A percentile compares a stretch with the other conserved stretches of the same genome.
These are phyloP conservation scores for Bathelium albidoporum DNA, from an alignment of 495 filamentous ascomycete species.

Conservation along the genomic window DNA sequence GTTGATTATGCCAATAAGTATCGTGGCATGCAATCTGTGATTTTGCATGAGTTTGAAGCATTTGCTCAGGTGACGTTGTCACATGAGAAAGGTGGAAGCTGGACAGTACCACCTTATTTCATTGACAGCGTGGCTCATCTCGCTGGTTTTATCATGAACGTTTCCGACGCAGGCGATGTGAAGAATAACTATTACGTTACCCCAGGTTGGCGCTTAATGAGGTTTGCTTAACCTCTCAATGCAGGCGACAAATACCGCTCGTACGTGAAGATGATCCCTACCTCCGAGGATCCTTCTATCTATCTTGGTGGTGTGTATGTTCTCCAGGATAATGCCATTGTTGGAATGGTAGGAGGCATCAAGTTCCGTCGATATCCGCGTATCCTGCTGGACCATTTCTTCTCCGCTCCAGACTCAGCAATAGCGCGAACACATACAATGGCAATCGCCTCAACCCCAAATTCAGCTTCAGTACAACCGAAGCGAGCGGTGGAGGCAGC, in stretches of 20 bases:
- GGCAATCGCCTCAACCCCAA: background rate
- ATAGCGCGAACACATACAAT: background rate
- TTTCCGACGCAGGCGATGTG: slow-evolving; percentile 3
- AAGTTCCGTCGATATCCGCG: slow-evolving; percentile 30
- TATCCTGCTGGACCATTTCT: slow-evolving; percentile 30
- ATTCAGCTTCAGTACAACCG: background rate
- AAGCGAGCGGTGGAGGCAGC: background rate
- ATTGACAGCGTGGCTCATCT: slow-evolving; percentile 14
- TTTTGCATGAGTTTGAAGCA: slow-evolving; percentile 67
- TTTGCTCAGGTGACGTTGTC: slow-evolving; percentile 45
- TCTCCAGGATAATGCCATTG: slow-evolving; percentile 31
- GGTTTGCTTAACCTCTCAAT: slow-evolving; percentile 22
- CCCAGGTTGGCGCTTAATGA: slow-evolving; percentile 28
- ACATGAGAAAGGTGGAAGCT: background rate
- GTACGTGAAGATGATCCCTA: slow-evolving; percentile 35
- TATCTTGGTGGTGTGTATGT: slow-evolving; percentile 35
- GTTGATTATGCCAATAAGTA: slow-evolving; percentile 62
- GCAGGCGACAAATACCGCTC: slow-evolving; percentile 26
- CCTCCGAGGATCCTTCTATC: slow-evolving; percentile 17
- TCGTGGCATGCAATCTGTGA: slow-evolving; percentile 64
- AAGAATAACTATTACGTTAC: slow-evolving; percentile 29
- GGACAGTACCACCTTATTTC: background rate
- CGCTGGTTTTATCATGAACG: slow-evolving; percentile 14
- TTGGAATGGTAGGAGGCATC: slow-evolving; percentile 29
- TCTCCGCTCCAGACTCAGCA: slow-evolving; percentile 21